Percentiles rank a stretch among this genome's conserved stretches.
Conservation (phyloP, 1,139 yeast genomes). For the Candida pseudoviswanathii region DNA sequence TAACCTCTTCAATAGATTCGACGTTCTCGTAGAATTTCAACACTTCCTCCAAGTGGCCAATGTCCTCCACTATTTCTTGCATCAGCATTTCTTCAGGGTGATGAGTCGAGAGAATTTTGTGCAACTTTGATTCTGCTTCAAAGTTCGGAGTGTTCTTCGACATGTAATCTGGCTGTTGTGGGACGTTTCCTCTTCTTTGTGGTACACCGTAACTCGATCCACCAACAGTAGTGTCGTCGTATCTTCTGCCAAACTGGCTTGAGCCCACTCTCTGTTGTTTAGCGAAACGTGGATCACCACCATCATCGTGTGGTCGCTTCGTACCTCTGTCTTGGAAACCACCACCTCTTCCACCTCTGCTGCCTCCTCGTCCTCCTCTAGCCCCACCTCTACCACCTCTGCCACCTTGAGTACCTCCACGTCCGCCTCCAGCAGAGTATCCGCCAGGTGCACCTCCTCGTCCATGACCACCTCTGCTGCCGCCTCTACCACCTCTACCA, state of each 20-base stretch:
- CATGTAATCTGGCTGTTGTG: neutral
- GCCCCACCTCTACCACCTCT: conserved; percentile 2
- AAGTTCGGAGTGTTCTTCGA: neutral
- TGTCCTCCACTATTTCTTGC: conserved; percentile 8
- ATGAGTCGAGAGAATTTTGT: neutral
- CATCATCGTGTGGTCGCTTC: conserved; percentile 1
- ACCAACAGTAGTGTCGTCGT: neutral
- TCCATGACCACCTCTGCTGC: neutral
- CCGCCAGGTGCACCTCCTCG: neutral
- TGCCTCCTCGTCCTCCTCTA: neutral
- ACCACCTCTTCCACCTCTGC: neutral
- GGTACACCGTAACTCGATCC: neutral
- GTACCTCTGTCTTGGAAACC: neutral
- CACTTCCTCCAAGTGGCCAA: conserved; percentile 13
- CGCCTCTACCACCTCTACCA: neutral
- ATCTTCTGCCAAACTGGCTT: neutral
- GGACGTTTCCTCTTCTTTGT: neutral
- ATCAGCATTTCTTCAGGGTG: neutral
- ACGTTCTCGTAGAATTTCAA: conserved; percentile 25
- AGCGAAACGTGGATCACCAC: neutral
- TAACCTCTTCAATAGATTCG: conserved; percentile 31
- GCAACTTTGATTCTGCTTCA: conserved; percentile 3
- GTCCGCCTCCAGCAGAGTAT: neutral
- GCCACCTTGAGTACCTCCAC: neutral
- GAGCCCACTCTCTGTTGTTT: neutral